phyloP scores from a whole-genome alignment of 371 early-diverging fungal genomes.

The Mortierella sp. region DNA sequence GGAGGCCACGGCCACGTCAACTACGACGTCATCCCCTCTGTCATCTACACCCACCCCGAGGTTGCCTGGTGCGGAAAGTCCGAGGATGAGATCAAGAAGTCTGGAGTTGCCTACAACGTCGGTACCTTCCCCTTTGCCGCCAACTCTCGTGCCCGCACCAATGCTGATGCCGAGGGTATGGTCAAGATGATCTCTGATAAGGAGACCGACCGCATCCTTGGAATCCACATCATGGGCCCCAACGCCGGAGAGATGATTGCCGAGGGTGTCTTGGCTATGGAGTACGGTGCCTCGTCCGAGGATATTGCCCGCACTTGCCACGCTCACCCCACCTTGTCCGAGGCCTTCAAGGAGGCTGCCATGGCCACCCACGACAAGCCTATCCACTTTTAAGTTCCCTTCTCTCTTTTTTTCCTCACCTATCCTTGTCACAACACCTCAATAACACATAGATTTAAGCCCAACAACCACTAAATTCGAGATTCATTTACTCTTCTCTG shows the following conservation, averaged over 20 bases:
- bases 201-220: conserved; percentile 95
- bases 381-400: conserved; percentile 61
- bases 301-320: conserved; percentile 98
- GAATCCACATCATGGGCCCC: conserved; percentile 98
- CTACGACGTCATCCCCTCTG: conserved; percentile 98
- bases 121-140: conserved; percentile 97
- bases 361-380: conserved; percentile 68
- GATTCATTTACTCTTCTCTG: not conserved
- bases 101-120: conserved; percentile 87
- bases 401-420: conserved; percentile 13
- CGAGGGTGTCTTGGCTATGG: conserved; percentile 97
- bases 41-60: conserved; percentile 99
- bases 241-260: conserved; percentile 99
- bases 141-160: conserved; percentile 98
- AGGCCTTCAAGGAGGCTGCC: conserved; percentile 98
- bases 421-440: not conserved
- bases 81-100: conserved; percentile 92
- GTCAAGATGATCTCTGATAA: conserved; percentile 97
- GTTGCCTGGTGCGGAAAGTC: conserved; percentile 99
- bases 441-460: conserved; percentile 17
- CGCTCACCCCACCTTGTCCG: conserved; percentile 97
- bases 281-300: conserved; percentile 97
- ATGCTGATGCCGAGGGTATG: conserved; percentile 93
- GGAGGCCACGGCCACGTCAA: conserved; percentile 97
- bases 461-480: not conserved